phyloP scores from a whole-genome alignment of 768 basidiomycete genomes.

The Trametes meyenii region DNA sequence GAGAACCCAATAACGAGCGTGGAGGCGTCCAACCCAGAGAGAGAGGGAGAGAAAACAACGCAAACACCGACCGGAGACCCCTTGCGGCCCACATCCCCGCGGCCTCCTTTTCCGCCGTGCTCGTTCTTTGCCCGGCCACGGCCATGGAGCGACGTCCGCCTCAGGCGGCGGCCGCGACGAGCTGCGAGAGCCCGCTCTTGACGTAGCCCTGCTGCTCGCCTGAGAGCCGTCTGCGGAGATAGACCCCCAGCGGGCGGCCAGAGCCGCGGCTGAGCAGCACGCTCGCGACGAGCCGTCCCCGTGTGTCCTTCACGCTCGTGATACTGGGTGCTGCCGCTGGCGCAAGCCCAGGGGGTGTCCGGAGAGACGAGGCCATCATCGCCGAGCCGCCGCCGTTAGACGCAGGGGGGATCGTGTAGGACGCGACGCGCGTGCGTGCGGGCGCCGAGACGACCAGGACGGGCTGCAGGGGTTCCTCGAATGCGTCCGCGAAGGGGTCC shows the following conservation, averaged over 20 bases:
- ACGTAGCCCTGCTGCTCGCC: slow-evolving; percentile 45
- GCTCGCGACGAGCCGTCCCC: slow-evolving; percentile 56
- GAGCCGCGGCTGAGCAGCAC: slow-evolving; percentile 58
- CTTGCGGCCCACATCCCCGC: background rate
- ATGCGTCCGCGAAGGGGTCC: slow-evolving; percentile 32
- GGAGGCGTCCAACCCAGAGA: slow-evolving; percentile 2
- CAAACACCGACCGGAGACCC: background rate
- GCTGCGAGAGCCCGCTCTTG: slow-evolving; percentile 55
- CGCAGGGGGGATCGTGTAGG: slow-evolving; percentile 7
- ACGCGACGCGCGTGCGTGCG: slow-evolving; percentile 12
- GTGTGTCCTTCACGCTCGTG: slow-evolving; percentile 37
- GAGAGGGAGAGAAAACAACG: background rate
- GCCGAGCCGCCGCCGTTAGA: background rate
- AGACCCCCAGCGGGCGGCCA: slow-evolving; percentile 49
- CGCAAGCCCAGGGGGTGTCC: slow-evolving; percentile 10
- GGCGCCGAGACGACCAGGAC: slow-evolving; percentile 2
- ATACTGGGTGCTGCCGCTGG: background rate
- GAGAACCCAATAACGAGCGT: background rate
- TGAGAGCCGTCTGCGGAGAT: slow-evolving; percentile 40
- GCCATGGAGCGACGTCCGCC: background rate
- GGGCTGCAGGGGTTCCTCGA: slow-evolving; percentile 8
- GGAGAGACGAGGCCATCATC: background rate
- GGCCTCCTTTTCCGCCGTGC: background rate
- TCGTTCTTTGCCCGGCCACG: background rate
- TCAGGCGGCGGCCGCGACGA: slow-evolving; percentile 48